Evolutionary conservation across 129 eudicot genomes (phyloP).

Genomic region (Saussurea involucrata): DNA sequence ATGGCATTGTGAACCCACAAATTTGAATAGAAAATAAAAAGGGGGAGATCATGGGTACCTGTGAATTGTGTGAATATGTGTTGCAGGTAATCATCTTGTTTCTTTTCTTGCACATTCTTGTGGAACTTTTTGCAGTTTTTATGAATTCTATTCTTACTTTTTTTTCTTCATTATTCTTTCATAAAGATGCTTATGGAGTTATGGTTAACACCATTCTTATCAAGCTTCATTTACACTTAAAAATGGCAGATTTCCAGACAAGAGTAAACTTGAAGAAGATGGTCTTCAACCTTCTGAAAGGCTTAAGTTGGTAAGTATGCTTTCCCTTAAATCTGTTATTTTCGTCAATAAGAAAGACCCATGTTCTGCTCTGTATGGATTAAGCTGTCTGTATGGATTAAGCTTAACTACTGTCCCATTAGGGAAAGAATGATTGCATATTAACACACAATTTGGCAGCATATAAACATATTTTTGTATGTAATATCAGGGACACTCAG

Average conservation of each 20-base stretch:
- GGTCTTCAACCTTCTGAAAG: constrained; percentile 26
- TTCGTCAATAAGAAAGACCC: constrained; percentile 12
- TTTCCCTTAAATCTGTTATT: constrained; percentile 4
- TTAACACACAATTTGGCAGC: neutral
- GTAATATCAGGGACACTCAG: constrained; percentile 37
- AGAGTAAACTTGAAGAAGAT: constrained; percentile 38
- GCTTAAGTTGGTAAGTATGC: constrained; percentile 52
- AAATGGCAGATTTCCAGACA: constrained; percentile 67
- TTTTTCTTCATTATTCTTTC: neutral
- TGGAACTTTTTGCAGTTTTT: neutral
- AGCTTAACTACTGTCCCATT: neutral
- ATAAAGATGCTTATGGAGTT: neutral
- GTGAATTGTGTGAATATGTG: constrained; percentile 15
- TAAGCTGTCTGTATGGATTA: neutral
- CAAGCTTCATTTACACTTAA: constrained; percentile 4
- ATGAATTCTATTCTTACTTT: neutral
- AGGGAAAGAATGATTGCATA: neutral
- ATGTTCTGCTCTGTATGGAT: neutral
- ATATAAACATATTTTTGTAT: neutral
- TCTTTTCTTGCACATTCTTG: neutral
- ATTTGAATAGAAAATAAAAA: neutral
- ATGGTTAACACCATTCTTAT: neutral
- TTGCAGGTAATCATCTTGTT: neutral
- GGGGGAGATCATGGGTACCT: neutral
- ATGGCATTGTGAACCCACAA: neutral